Conservation (phyloP, 495 filamentous ascomycete species). For the Cudoniella acicularis region DNA sequence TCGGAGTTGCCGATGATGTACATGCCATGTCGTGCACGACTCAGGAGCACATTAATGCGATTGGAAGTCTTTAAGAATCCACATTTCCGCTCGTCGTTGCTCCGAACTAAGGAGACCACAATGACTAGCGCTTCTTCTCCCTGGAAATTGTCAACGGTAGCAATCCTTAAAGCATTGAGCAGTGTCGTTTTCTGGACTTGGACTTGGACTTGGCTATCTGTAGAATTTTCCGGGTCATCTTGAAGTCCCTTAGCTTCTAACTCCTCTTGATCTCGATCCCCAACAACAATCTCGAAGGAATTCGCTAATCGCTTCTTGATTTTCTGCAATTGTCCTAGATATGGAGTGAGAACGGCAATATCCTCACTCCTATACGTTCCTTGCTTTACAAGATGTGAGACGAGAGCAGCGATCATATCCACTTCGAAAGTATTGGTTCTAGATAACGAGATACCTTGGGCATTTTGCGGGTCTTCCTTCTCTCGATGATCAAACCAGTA, state of each 20-base stretch:
- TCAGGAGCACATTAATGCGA: constrained; percentile 76
- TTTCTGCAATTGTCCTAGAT: constrained; percentile 66
- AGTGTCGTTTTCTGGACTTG: constrained; percentile 48
- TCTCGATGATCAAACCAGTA: constrained; percentile 73
- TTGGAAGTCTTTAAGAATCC: constrained; percentile 75
- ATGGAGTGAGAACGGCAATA: constrained; percentile 78
- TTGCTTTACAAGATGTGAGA: constrained; percentile 70
- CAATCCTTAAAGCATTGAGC: constrained; percentile 58
- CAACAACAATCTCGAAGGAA: constrained; percentile 59
- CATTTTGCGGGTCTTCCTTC: constrained; percentile 45
- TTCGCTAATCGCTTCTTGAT: constrained; percentile 47
- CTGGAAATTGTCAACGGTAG: constrained; percentile 88
- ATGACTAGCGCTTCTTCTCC: constrained; percentile 79
- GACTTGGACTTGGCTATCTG: constrained; percentile 21
- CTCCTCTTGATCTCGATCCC: constrained; percentile 62
- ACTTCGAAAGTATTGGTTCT: constrained; percentile 67
- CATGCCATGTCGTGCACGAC: constrained; percentile 75
- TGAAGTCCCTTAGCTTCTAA: constrained; percentile 50
- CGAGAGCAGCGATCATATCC: constrained; percentile 59
- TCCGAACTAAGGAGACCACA: constrained; percentile 77
- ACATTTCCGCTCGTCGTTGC: constrained; percentile 57
- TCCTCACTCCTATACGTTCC: constrained; percentile 59
- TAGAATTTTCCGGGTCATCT: constrained; percentile 23
- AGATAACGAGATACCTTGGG: constrained; percentile 35
- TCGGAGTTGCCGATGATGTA: constrained; percentile 74